Evolutionary conservation across 2,329 filamentous ascomycete species (phyloP), one percentile per base, ranked within the genome.

Genomic region (Botrytis pseudocinerea): DNA sequence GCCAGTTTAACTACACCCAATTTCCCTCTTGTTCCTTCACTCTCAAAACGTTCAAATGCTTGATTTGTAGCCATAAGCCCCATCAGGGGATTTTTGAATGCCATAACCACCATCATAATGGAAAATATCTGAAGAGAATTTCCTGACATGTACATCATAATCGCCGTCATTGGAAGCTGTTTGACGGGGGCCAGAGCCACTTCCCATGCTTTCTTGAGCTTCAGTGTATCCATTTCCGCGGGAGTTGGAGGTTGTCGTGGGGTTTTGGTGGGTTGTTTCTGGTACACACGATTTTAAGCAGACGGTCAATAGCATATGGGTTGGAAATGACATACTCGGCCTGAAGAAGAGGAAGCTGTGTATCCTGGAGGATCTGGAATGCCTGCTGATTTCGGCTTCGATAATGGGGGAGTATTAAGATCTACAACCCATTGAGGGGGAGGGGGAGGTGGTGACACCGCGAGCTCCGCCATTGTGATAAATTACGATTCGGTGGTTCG

Each of bases 91-190:
- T 93, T 97, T 87, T 98, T 98, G 88, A 99, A 99, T 63, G 97
- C 91, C 92, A 98, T 98, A 80, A 95, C 95, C 28, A 98, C 95
- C 95, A 98, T 99, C 94, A 98, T 98, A 84, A 99, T 98, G 83
- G 93, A 97, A 86, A 99, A 99, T 77, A 99, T 98, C 82, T 99
- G 96, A 64, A 99, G 89, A 75, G 93, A 94, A 85, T 98, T 99
- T 80, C 96, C 96, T 46, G 95, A 97, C 96, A 99, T 99, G 88
- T 99, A 99, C 94, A 98, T 98, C 91, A 98, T 98, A 82, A 99
- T 95, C 76, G 92, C 95, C 73, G 97, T 98, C 96, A 99, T 99
- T 73, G 96, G 96, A 64, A 99, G 87, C 81, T 92, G 91, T 85
- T 99, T 99, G 75, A 96, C 92, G 0, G 96, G 96, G 2, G 92